Percentiles rank a stretch among this genome's conserved stretches.
Evolutionary conservation across 2,329 filamentous ascomycete genomes (phyloP).

Genomic region (Zasmidium citrigriseum): DNA sequence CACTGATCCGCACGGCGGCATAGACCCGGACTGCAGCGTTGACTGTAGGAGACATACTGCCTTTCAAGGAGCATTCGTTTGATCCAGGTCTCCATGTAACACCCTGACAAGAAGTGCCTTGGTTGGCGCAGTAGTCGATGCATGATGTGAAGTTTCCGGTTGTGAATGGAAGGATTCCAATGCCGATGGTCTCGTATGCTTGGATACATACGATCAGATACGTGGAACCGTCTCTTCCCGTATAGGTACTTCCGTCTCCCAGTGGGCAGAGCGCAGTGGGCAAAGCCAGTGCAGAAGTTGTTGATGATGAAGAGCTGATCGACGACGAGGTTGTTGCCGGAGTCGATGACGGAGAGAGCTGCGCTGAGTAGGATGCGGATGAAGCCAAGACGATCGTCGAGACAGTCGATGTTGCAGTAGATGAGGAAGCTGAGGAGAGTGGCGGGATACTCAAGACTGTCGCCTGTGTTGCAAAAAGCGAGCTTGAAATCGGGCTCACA

Average conservation of each 20-base stretch:
- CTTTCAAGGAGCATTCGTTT: not conserved
- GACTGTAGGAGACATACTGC: not conserved
- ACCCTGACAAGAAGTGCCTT: conserved; percentile 4
- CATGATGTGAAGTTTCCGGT: not conserved
- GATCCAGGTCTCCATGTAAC: conserved; percentile 1
- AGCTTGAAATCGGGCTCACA: too few relatives aligned
- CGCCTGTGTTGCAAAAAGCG: too few relatives aligned
- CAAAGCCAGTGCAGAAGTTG: not conserved
- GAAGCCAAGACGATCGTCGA: too few relatives aligned
- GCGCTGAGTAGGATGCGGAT: too few relatives aligned
- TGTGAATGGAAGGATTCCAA: conserved; percentile 1
- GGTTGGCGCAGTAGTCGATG: conserved; percentile 3
- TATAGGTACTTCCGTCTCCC: not conserved
- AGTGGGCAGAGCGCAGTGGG: not conserved
- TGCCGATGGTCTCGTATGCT: conserved; percentile 1
- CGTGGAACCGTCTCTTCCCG: conserved; percentile 3
- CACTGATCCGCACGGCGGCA: not conserved
- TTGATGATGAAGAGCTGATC: not conserved
- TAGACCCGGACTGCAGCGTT: not conserved
- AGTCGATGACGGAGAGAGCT: not conserved
- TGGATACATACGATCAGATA: conserved; percentile 3
- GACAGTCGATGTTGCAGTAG: too few relatives aligned
- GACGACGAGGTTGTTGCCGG: not conserved
- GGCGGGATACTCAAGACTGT: too few relatives aligned
- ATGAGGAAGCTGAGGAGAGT: too few relatives aligned